Evolutionary conservation across 805 yeast species (phyloP).

Genomic region (Wickerhamomyces chaumierensis): DNA sequence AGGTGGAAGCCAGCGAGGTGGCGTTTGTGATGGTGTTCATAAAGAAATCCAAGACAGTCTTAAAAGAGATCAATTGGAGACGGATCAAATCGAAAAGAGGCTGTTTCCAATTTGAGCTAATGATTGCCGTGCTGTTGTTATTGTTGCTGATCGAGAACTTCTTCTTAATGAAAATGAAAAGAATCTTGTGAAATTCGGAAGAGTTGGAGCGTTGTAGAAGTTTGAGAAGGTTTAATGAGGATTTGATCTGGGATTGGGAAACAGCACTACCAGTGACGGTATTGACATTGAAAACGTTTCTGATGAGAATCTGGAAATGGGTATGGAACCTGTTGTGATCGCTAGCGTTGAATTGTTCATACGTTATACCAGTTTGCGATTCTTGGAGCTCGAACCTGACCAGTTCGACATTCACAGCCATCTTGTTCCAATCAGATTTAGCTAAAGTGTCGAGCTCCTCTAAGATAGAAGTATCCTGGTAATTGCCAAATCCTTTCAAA

Average conservation of each 20-base stretch:
- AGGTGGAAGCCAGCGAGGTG: constrained; percentile 1
- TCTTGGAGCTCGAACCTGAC: constrained; percentile 1
- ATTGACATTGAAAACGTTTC: constrained; percentile 9
- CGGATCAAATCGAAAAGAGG: constrained; percentile 26
- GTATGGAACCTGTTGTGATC: constrained; percentile 9
- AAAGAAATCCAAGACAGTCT: constrained; percentile 23
- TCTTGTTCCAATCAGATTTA: too few relatives aligned
- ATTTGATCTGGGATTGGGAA: constrained; percentile 3
- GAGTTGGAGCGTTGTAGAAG: constrained; percentile 13
- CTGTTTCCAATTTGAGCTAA: too few relatives aligned
- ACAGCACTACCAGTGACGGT: constrained; percentile 1
- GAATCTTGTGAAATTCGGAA: constrained; percentile 16
- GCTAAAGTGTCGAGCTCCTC: too few relatives aligned
- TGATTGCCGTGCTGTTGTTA: too few relatives aligned
- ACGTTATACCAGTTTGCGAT: constrained; percentile 3
- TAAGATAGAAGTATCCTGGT: too few relatives aligned
- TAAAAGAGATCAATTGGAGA: constrained; percentile 25
- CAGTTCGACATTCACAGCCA: not conserved
- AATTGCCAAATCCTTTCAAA: too few relatives aligned
- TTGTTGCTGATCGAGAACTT: constrained; percentile 10
- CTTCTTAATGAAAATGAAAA: constrained; percentile 19
- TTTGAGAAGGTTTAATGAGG: constrained; percentile 10
- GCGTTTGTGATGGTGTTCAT: constrained; percentile 4
- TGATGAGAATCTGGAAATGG: constrained; percentile 14
- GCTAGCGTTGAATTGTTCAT: constrained; percentile 7